Conservation (phyloP, 345 rosid genomes). For the Euphorbia tirucalli region DNA sequence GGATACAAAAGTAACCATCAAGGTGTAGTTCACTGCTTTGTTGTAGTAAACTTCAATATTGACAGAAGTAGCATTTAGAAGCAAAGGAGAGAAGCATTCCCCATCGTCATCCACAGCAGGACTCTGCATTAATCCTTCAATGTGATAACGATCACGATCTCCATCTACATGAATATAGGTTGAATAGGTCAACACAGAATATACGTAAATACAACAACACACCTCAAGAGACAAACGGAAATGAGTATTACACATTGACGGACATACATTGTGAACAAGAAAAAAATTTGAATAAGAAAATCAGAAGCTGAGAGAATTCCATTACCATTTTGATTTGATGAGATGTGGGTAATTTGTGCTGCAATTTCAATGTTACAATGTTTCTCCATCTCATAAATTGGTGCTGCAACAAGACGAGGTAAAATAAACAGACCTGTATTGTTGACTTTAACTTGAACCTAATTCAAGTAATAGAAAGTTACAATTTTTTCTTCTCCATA, state of each 20-base stretch:
- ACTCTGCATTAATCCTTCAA: constrained; percentile 94
- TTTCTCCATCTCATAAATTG: constrained; percentile 91
- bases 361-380: constrained; percentile 95
- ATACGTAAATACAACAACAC: background rate
- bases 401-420: constrained; percentile 52
- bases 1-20: constrained; percentile 99
- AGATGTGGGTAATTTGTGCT: constrained; percentile 65
- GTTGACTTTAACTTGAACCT: constrained; percentile 20
- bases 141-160: constrained; percentile 62
- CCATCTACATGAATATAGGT: constrained; percentile 53
- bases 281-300: background rate
- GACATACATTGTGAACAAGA: constrained; percentile 1
- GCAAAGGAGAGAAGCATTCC: constrained; percentile 84
- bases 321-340: constrained; percentile 55
- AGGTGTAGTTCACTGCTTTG: constrained; percentile 96
- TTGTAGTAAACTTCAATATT: constrained; percentile 92
- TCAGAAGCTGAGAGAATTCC: constrained; percentile 14
- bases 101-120: constrained; percentile 89
- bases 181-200: constrained; percentile 4
- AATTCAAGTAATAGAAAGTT: constrained; percentile 19
- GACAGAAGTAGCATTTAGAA: constrained; percentile 84
- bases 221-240: background rate
- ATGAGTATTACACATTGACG: background rate
- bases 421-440: constrained; percentile 18
- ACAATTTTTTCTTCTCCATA: constrained; percentile 80